Conservation (phyloP, 1,284 basidiomycete genomes). For the Cryptococcus floricola region DNA sequence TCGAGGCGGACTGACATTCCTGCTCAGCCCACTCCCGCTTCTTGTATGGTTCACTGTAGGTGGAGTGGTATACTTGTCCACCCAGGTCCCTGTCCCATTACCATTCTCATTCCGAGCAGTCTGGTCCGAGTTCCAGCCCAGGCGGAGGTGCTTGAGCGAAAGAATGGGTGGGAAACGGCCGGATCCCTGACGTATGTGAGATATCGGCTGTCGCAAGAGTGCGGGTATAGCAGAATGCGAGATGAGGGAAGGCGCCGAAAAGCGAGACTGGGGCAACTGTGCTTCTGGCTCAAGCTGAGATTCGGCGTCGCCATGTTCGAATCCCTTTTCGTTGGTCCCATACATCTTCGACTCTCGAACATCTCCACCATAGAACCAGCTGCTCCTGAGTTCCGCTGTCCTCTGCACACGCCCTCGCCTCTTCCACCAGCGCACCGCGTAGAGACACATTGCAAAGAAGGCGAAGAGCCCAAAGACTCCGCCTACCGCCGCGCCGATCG, state of each 20-base stretch:
- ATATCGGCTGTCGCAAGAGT: conserved; percentile 7
- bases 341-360: conserved; percentile 1
- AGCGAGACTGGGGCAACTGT: conserved; percentile 7
- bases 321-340: neutral
- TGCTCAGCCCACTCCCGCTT: neutral
- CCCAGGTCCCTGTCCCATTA: conserved; percentile 6
- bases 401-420: conserved; percentile 13
- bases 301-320: neutral
- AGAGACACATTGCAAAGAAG: conserved; percentile 16
- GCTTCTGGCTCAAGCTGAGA: neutral
- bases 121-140: neutral
- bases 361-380: conserved; percentile 33
- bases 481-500: conserved; percentile 24
- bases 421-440: conserved; percentile 20
- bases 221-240: conserved; percentile 7
- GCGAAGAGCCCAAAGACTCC: conserved; percentile 22
- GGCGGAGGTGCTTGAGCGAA: conserved; percentile 3
- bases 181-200: conserved; percentile 4
- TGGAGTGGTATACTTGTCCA: conserved; percentile 10
- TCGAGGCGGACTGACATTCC: neutral
- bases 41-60: neutral
- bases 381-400: conserved; percentile 15
- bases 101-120: neutral
- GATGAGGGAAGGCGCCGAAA: conserved; percentile 14
- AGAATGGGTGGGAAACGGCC: conserved; percentile 1